These are phyloP conservation scores for Erodium chrysanthum DNA, from an alignment of 441 rosid species.

Conservation along the genomic window DNA sequence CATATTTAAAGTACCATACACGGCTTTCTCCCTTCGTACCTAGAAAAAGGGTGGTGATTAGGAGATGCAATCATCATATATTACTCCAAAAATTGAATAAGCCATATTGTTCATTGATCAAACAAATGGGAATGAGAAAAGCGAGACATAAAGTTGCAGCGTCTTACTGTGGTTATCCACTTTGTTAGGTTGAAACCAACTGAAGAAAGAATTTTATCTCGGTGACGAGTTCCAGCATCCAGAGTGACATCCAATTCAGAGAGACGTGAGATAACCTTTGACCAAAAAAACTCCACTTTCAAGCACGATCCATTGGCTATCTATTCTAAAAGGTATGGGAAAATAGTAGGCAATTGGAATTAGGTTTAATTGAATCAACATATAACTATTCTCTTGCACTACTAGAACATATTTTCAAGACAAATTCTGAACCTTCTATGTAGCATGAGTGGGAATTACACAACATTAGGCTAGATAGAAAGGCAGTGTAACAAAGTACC, in stretches of 20 bases:
- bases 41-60: constrained; percentile 22
- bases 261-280: constrained; percentile 75
- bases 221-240: constrained; percentile 78
- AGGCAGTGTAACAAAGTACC: neutral
- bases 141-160: constrained; percentile 5
- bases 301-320: constrained; percentile 11
- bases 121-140: constrained; percentile 12
- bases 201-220: constrained; percentile 62
- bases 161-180: constrained; percentile 75
- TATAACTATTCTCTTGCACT: neutral
- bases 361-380: neutral
- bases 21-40: constrained; percentile 69
- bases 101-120: constrained; percentile 2
- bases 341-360: neutral
- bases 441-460: constrained; percentile 1
- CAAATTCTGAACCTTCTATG: neutral
- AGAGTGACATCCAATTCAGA: constrained; percentile 92
- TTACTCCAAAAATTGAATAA: neutral
- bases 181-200: constrained; percentile 59
- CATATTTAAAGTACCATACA: constrained; percentile 60
- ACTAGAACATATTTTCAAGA: neutral
- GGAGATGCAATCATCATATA: neutral
- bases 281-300: constrained; percentile 24
- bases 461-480: neutral
- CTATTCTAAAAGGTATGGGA: neutral